phyloP scores from a whole-genome alignment of 805 yeast species.

The Starmera pachycereana region DNA sequence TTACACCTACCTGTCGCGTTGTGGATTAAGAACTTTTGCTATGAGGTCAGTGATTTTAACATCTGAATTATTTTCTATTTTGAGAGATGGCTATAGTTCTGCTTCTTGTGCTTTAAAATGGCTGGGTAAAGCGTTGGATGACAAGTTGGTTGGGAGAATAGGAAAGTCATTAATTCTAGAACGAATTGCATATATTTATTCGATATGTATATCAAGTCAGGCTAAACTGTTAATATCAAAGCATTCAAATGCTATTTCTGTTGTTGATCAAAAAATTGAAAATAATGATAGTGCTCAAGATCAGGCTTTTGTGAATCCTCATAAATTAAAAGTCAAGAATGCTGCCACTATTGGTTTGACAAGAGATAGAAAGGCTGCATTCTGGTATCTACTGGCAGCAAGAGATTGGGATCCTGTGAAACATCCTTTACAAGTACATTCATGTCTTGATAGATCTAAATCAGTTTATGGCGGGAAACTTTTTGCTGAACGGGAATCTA shows the following conservation, averaged over 20 bases:
- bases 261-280: constrained; percentile 5
- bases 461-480: constrained; percentile 17
- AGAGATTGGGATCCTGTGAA: constrained; percentile 46
- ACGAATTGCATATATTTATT: constrained; percentile 43
- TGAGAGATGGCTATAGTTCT: constrained; percentile 32
- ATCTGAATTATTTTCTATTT: constrained; percentile 52
- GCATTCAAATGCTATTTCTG: constrained; percentile 9
- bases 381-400: constrained; percentile 71
- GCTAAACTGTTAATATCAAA: constrained; percentile 21
- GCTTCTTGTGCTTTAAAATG: constrained; percentile 32
- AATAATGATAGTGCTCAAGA: constrained; percentile 14
- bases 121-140: constrained; percentile 36
- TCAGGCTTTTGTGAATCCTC: constrained; percentile 23
- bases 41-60: constrained; percentile 56
- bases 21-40: constrained; percentile 59
- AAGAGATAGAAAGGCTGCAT: constrained; percentile 60
- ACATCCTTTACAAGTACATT: constrained; percentile 18
- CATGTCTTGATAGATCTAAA: constrained; percentile 20
- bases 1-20: constrained; percentile 66
- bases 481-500: constrained; percentile 14
- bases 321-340: constrained; percentile 26
- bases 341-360: constrained; percentile 41
- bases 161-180: constrained; percentile 44
- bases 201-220: constrained; percentile 29
- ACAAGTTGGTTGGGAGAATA: constrained; percentile 32